Evolutionary conservation across 179 eudicot species (phyloP).

Genomic region (Camellia oleifera): DNA sequence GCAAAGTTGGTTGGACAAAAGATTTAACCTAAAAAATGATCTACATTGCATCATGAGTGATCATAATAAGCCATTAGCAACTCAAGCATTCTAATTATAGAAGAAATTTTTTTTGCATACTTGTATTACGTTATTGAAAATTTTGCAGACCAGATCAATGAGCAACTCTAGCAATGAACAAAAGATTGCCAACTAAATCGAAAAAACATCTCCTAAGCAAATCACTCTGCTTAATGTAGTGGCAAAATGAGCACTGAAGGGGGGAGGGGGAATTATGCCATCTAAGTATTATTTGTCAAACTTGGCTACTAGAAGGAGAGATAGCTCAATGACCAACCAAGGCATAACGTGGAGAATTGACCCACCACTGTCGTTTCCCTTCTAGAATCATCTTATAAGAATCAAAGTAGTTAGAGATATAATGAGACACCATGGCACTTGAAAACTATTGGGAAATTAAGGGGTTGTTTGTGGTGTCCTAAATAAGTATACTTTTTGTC

Average conservation of each 20-base stretch:
- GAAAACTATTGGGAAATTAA: too few relatives aligned
- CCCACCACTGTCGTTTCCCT: constrained; percentile 58
- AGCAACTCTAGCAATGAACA: neutral
- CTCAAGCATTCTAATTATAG: neutral
- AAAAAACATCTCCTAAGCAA: neutral
- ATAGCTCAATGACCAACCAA: neutral
- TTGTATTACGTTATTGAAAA: neutral
- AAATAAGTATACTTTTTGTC: too few relatives aligned
- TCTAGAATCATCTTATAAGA: constrained; percentile 62
- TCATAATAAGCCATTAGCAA: neutral
- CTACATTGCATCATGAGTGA: neutral
- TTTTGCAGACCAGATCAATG: neutral
- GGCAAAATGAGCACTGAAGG: neutral
- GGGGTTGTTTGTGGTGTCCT: too few relatives aligned
- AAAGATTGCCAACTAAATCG: neutral
- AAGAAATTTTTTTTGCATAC: neutral
- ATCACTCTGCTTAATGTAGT: neutral
- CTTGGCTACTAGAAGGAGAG: neutral
- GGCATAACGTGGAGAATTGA: constrained; percentile 41
- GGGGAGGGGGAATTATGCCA: too few relatives aligned
- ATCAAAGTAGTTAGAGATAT: neutral
- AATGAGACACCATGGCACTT: neutral
- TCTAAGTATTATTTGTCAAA: too few relatives aligned
- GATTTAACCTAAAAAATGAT: too few relatives aligned
- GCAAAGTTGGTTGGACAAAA: too few relatives aligned